A percentile compares a stretch with the other conserved stretches of the same genome.
Conservation (phyloP, 1,139 yeast genomes). For the Magnusiomyces fungicola region DNA sequence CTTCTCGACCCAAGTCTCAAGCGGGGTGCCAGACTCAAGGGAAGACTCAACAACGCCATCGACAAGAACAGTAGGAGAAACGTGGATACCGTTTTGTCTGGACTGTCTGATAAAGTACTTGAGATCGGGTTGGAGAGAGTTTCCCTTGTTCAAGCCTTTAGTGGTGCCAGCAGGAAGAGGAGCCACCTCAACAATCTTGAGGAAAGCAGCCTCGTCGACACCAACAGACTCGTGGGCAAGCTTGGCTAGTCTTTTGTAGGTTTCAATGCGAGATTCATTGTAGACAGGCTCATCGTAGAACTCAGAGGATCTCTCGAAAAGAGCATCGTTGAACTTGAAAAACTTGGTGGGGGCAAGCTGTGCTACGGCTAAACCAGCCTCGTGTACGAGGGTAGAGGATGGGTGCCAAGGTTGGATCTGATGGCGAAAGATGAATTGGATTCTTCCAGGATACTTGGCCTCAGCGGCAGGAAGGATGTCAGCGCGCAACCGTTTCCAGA, state of each 20-base stretch:
- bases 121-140: constrained; percentile 50
- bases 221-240: constrained; percentile 40
- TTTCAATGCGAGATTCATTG: constrained; percentile 48
- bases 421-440: constrained; percentile 46
- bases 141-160: constrained; percentile 48
- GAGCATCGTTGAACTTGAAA: constrained; percentile 52
- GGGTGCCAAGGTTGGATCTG: constrained; percentile 89
- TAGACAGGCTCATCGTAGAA: constrained; percentile 60
- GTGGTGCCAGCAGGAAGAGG: constrained; percentile 22
- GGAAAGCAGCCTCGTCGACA: constrained; percentile 25
- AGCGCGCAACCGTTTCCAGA: constrained; percentile 49
- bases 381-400: constrained; percentile 57
- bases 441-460: constrained; percentile 41
- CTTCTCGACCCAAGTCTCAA: constrained; percentile 14
- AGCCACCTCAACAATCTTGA: constrained; percentile 27
- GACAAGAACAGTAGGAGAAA: constrained; percentile 73
- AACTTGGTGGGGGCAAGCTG: constrained; percentile 50
- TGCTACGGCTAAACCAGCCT: constrained; percentile 65
- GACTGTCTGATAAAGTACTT: constrained; percentile 68
- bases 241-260: constrained; percentile 48
- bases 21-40: constrained; percentile 37
- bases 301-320: constrained; percentile 38
- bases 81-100: constrained; percentile 73
- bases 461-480: constrained; percentile 50
- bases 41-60: constrained; percentile 51